These are phyloP conservation scores for Scorias spongiosa DNA, from an alignment of 2,329 filamentous ascomycete genomes.

Conservation along the genomic window DNA sequence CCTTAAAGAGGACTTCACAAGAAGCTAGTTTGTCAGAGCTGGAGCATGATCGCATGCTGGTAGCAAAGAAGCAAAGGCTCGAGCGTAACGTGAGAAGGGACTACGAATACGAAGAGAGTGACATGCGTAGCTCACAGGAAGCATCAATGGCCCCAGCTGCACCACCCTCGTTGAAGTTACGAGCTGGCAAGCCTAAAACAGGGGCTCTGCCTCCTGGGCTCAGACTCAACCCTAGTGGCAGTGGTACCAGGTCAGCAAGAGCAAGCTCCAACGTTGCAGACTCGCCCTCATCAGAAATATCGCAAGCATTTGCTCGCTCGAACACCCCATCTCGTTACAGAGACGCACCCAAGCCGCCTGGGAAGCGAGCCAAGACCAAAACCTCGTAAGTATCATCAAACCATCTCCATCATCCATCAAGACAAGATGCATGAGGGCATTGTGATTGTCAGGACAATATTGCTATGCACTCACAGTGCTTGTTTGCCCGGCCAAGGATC, in stretches of 20 bases:
- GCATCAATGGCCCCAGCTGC: background rate
- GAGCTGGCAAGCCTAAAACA: conserved; percentile 4
- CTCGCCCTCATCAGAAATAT: conserved; percentile 20
- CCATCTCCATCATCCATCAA: too few species aligned
- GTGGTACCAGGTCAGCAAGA: conserved; percentile 11
- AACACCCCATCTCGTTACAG: conserved; percentile 14
- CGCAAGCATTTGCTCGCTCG: conserved; percentile 14
- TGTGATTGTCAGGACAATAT: too few species aligned
- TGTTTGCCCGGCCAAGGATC: too few species aligned
- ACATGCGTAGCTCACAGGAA: conserved; percentile 10
- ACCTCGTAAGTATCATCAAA: conserved; percentile 20
- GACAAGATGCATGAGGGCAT: too few species aligned
- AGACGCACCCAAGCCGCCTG: conserved; percentile 11
- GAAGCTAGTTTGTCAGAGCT: conserved; percentile 17
- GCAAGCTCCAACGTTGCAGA: conserved; percentile 14
- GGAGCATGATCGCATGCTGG: conserved; percentile 13
- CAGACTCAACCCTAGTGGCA: conserved; percentile 10
- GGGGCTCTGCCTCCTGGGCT: conserved; percentile 11
- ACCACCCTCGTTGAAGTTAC: background rate
- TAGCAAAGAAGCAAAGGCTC: conserved; percentile 20
- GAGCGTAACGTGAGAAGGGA: conserved; percentile 13
- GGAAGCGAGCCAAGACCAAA: conserved; percentile 24
- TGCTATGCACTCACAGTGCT: too few species aligned
- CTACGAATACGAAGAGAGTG: conserved; percentile 17
- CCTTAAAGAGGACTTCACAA: conserved; percentile 21